Evolutionary conservation across 2,329 filamentous ascomycete species (phyloP).

Genomic region (Dothideomycetes sp.): DNA sequence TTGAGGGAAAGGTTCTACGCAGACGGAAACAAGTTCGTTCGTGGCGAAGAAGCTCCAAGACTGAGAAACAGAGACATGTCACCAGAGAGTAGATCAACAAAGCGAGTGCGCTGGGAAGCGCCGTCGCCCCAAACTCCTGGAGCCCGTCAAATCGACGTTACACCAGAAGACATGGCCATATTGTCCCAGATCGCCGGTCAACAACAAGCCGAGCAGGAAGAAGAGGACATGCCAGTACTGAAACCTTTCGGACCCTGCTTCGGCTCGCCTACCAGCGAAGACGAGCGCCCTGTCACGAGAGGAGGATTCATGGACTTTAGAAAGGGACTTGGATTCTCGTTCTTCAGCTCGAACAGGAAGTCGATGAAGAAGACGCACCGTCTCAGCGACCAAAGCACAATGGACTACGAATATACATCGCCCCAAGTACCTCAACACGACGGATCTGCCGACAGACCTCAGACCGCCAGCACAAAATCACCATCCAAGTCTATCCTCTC

Average conservation of each 20-base stretch:
- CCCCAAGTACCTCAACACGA: conserved; percentile 2
- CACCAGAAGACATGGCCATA: background rate
- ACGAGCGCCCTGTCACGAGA: conserved; percentile 4
- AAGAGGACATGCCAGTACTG: background rate
- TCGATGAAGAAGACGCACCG: background rate
- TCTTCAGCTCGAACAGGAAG: conserved; percentile 3
- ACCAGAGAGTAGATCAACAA: background rate
- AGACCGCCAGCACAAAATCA: background rate
- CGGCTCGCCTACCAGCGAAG: background rate
- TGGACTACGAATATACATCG: background rate
- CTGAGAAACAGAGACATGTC: background rate
- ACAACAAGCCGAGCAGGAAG: background rate
- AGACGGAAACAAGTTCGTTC: background rate
- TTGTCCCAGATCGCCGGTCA: background rate
- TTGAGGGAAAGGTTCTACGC: conserved; percentile 8
- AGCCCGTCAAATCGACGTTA: conserved; percentile 3
- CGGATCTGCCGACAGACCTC: conserved; percentile 1
- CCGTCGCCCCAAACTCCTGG: conserved; percentile 4
- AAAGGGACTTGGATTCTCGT: conserved; percentile 5
- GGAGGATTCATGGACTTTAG: conserved; percentile 2
- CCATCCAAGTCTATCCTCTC: conserved; percentile 3
- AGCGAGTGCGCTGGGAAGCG: conserved; percentile 6
- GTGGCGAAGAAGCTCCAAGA: background rate
- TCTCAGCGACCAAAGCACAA: background rate
- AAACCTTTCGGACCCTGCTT: conserved; percentile 5